phyloP scores from a whole-genome alignment of 495 filamentous ascomycete species.

The Parachaetomium inaequale region DNA sequence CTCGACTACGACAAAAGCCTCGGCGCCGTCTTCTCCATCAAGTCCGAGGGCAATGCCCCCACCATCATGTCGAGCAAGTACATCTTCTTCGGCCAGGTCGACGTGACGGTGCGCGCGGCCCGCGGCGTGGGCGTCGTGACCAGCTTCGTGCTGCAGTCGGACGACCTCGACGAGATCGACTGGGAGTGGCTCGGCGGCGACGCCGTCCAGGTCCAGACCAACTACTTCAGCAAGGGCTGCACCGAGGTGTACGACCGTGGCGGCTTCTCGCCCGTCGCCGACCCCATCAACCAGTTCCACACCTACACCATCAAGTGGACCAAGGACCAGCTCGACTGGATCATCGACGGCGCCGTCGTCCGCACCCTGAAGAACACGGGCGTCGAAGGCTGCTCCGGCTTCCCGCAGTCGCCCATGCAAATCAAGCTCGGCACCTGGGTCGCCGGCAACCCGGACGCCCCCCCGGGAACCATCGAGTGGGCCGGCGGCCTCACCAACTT shows the following conservation, averaged over 20 bases:
- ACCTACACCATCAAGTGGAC: conserved; percentile 92
- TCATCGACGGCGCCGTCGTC: conserved; percentile 67
- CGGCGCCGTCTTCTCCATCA: conserved; percentile 75
- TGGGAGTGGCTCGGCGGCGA: conserved; percentile 78
- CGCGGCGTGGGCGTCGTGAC: conserved; percentile 71
- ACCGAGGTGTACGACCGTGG: conserved; percentile 70
- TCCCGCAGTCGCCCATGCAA: conserved; percentile 88
- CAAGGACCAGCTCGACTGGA: conserved; percentile 70
- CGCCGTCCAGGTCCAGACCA: conserved; percentile 68
- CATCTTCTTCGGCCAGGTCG: conserved; percentile 77
- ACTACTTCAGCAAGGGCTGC: conserved; percentile 95
- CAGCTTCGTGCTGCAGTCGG: conserved; percentile 82
- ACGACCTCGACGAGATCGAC: conserved; percentile 92
- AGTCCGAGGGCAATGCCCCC: conserved; percentile 67
- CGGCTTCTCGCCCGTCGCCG: conserved; percentile 57
- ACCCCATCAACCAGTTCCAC: conserved; percentile 64
- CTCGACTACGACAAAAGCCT: conserved; percentile 60
- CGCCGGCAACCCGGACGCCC: conserved; percentile 66
- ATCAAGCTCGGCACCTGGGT: conserved; percentile 85
- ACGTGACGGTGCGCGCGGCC: conserved; percentile 62
- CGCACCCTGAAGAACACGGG: conserved; percentile 62
- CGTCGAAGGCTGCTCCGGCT: conserved; percentile 60
- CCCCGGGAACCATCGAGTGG: conserved; percentile 80
- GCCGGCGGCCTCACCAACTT: conserved; percentile 80
- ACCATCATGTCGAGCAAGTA: conserved; percentile 66